Conservation (phyloP, 192 early-diverging fungal genomes). For the Backusella circina region DNA sequence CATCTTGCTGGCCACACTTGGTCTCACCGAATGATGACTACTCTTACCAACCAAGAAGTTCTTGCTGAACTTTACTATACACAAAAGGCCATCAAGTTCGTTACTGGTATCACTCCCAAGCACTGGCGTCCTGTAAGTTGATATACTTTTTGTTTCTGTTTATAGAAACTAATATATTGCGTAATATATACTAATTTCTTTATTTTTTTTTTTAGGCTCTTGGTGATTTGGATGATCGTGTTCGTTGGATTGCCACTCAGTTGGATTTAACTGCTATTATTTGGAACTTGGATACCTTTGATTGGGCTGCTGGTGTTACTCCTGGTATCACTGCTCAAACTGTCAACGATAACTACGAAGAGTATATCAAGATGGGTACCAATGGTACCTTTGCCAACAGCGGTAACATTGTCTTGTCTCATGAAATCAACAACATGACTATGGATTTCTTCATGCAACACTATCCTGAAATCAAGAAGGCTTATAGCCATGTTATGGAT, state of each 20-base stretch:
- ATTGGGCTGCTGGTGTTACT: slow-evolving; percentile 25
- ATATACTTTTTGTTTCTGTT: neutral
- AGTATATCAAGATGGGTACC: slow-evolving; percentile 33
- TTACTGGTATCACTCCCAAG: slow-evolving; percentile 37
- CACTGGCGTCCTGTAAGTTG: slow-evolving; percentile 36
- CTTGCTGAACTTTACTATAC: slow-evolving; percentile 57
- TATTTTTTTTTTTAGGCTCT: slow-evolving; percentile 27
- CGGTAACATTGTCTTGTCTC: slow-evolving; percentile 41
- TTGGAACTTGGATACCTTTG: slow-evolving; percentile 37
- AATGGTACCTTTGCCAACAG: slow-evolving; percentile 27
- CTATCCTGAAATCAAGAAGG: slow-evolving; percentile 39
- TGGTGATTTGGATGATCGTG: slow-evolving; percentile 61
- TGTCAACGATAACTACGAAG: slow-evolving; percentile 25
- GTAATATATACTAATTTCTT: neutral
- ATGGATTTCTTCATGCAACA: slow-evolving; percentile 36
- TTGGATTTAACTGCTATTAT: slow-evolving; percentile 39
- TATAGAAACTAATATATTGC: neutral
- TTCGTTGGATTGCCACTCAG: slow-evolving; percentile 50
- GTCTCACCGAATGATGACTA: slow-evolving; percentile 54
- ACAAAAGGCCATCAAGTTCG: slow-evolving; percentile 41
- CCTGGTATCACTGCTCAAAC: slow-evolving; percentile 11
- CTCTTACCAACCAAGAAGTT: slow-evolving; percentile 43
- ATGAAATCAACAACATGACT: slow-evolving; percentile 44
- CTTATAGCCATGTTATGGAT: slow-evolving; percentile 34
- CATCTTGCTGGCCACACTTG: slow-evolving; percentile 63